These are phyloP conservation scores for Lithohypha guttulata DNA, from an alignment of 2,329 filamentous ascomycete species.

Conservation along the genomic window DNA sequence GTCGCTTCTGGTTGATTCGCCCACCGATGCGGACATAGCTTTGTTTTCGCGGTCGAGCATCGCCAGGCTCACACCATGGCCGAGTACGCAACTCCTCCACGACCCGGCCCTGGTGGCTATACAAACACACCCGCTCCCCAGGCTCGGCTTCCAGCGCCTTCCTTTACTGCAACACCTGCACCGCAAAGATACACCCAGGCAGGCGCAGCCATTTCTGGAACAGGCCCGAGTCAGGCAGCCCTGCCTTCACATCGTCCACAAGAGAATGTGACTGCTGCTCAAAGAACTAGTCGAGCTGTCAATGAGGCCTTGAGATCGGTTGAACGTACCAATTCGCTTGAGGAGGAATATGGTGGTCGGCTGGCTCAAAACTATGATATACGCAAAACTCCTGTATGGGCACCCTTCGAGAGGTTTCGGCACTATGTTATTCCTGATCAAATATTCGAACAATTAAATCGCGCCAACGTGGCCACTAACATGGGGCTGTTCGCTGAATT, in stretches of 20 bases:
- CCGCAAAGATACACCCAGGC: not conserved
- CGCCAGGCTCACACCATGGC: conserved; percentile 28
- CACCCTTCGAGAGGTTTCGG: conserved; percentile 77
- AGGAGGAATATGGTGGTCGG: conserved; percentile 63
- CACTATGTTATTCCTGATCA: conserved; percentile 84
- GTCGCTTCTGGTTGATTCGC: conserved; percentile 6
- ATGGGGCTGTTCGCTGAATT: conserved; percentile 95
- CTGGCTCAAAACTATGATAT: conserved; percentile 88
- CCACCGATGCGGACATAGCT: conserved; percentile 7
- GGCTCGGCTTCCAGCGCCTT: conserved; percentile 27
- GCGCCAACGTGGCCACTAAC: conserved; percentile 72
- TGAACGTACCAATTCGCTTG: conserved; percentile 78
- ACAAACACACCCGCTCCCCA: conserved; percentile 31
- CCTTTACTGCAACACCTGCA: conserved; percentile 23
- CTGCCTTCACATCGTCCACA: conserved; percentile 25
- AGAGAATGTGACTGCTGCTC: conserved; percentile 53
- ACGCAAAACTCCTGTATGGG: conserved; percentile 57
- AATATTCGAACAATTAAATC: conserved; percentile 87
- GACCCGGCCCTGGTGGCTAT: conserved; percentile 33
- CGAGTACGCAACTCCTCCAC: conserved; percentile 31
- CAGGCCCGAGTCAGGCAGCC: conserved; percentile 13
- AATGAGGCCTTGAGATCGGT: conserved; percentile 59
- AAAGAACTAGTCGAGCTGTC: conserved; percentile 72
- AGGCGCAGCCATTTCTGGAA: not conserved
- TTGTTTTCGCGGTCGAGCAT: conserved; percentile 1